Base-by-base conservation (phyloP, 495 filamentous ascomycete species). In the Neurospora hispaniola region DNA sequence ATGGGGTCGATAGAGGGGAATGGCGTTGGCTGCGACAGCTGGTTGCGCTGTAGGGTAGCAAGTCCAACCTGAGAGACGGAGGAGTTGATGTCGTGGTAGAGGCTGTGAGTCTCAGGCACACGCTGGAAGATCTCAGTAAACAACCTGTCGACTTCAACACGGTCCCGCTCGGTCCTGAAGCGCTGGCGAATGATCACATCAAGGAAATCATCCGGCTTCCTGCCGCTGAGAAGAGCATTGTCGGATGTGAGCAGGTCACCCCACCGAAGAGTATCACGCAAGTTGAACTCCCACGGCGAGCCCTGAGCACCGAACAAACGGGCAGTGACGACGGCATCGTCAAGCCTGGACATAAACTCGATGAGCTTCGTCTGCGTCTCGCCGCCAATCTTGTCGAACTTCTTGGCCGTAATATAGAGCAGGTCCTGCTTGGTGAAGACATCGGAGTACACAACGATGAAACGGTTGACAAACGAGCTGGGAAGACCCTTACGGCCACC, bases 401-500 rank as follows among this genome's bases (percentile, higher is more conserved):
- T 86, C 71, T 90, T 91, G 14, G 85, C 86, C 42, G 93, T 96
- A 73, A 99, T 98, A 23, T 89, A 84, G 75, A 89, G 86, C 75
- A 98, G 79, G 84, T 99, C 96, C 69, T 91, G 84, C 68, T 92
- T 83, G 20, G 86, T 92, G 79, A 98, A 94, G 39, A 90, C 87
- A 77, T 98, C 96, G 73, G 94, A 91, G 84, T 97, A 98, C 0
- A 98, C 96, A 3, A 99, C 94, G 42, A 94, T 97, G 78, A 99
- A 99, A 66, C 96, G 92, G 80, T 99, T 97, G 54, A 98, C 94
- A 71, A 99, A 99, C 7, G 96, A 98, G 71, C 90, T 91, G 4
- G 96, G 96, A 71, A 99, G 83, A 12, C 96, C 96, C 83, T 99
- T 99, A 78, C 96, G 88, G 6, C 96, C 96, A 66, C 94, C 94